Conservation (phyloP, 306 rosid species). For the Dalbergia cultrata region DNA sequence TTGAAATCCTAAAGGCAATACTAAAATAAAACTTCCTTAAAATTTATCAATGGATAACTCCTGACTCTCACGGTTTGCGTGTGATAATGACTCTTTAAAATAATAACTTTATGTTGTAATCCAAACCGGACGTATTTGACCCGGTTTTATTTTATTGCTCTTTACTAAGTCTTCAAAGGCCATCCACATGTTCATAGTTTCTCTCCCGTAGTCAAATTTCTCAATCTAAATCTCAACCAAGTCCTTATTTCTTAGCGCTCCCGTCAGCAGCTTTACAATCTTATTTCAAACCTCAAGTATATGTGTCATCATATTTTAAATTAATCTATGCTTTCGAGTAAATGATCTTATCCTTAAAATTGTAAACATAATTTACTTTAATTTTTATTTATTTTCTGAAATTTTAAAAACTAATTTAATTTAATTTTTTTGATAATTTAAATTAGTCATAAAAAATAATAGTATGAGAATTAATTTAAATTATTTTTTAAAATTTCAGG, state of each 20-base stretch:
- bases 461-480: too few species aligned
- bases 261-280: background rate
- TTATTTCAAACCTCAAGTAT: background rate
- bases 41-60: too few species aligned
- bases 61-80: constrained; percentile 5
- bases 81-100: background rate
- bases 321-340: background rate
- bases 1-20: too few species aligned
- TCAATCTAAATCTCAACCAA: background rate
- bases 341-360: too few species aligned
- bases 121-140: constrained; percentile 30
- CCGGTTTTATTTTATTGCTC: background rate
- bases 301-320: background rate
- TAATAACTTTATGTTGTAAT: background rate
- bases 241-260: background rate
- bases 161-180: background rate
- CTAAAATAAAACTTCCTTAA: too few species aligned
- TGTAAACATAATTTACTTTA: too few species aligned
- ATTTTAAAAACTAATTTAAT: too few species aligned
- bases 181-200: background rate
- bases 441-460: too few species aligned
- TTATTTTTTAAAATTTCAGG: too few species aligned
- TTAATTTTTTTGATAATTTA: too few species aligned
- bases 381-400: too few species aligned
- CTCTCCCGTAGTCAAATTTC: background rate